Conservation (phyloP, 441 rosid species). For the Euphorbia celastroides region DNA sequence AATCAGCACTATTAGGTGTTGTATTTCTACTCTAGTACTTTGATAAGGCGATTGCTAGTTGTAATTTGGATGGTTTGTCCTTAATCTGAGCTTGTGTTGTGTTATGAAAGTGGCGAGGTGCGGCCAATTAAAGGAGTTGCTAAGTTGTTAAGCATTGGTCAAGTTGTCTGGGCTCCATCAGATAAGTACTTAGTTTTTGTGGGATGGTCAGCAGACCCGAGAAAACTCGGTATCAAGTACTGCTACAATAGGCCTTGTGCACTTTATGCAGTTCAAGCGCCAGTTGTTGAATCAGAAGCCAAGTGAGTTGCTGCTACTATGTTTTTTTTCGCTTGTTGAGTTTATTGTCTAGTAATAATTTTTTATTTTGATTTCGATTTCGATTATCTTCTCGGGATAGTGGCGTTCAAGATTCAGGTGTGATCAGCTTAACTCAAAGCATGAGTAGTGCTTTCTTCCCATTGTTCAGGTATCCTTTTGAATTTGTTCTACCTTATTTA, state of each 20-base stretch:
- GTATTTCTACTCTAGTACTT: constrained; percentile 9
- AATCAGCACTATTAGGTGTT: constrained; percentile 55
- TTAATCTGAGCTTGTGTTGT: constrained; percentile 7
- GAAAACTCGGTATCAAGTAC: constrained; percentile 91
- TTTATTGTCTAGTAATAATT: constrained; percentile 7
- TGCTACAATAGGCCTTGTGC: constrained; percentile 34
- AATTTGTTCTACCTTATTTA: constrained; percentile 55
- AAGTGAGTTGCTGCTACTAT: constrained; percentile 30
- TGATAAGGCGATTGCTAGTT: background rate
- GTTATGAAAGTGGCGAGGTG: constrained; percentile 61
- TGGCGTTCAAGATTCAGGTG: constrained; percentile 33
- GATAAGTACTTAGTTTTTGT: constrained; percentile 57
- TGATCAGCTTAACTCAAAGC: constrained; percentile 54
- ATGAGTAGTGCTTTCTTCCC: constrained; percentile 76
- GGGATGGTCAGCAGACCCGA: constrained; percentile 65
- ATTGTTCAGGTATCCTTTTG: constrained; percentile 75
- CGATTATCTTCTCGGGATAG: constrained; percentile 37
- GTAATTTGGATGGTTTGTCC: constrained; percentile 7
- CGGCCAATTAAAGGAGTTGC: constrained; percentile 59
- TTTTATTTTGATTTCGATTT: constrained; percentile 14
- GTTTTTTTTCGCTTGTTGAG: constrained; percentile 9
- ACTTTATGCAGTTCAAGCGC: constrained; percentile 50
- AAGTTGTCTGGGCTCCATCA: constrained; percentile 45
- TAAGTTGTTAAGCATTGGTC: constrained; percentile 73
- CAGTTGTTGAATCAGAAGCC: constrained; percentile 29